Conservation (phyloP, 1,284 basidiomycete species). For the Coniferiporia sulphurascens region DNA sequence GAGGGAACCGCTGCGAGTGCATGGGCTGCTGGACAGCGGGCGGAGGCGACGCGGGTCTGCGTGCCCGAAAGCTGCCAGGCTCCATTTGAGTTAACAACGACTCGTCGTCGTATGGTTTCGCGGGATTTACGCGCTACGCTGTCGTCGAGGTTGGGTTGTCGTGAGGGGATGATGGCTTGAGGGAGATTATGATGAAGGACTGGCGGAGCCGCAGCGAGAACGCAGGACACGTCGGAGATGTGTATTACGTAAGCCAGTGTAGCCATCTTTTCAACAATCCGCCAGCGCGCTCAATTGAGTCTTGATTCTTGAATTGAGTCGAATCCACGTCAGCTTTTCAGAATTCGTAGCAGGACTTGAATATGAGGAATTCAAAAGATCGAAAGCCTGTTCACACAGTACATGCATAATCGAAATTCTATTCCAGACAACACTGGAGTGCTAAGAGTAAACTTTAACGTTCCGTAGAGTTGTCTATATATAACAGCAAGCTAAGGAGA, state of each 20-base stretch:
- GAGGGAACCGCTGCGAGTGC: constrained; percentile 52
- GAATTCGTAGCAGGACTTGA: too few species aligned
- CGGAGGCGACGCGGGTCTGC: constrained; percentile 63
- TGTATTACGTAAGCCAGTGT: background rate
- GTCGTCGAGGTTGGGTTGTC: background rate
- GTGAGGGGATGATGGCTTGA: background rate
- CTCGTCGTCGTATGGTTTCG: constrained; percentile 27
- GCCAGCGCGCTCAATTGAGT: background rate
- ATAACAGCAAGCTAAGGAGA: too few species aligned
- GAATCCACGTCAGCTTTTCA: too few species aligned
- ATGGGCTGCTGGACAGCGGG: constrained; percentile 36
- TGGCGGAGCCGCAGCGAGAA: background rate
- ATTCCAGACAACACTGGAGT: too few species aligned
- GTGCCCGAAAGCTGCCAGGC: constrained; percentile 37
- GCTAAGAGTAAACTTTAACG: too few species aligned
- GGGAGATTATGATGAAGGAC: background rate
- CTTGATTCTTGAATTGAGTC: too few species aligned
- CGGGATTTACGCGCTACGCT: constrained; percentile 41
- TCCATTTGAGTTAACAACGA: background rate
- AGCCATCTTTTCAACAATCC: background rate
- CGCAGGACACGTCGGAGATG: background rate
- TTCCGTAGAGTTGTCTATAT: too few species aligned
- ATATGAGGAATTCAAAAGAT: too few species aligned
- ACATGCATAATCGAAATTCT: too few species aligned
- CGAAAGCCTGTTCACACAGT: too few species aligned